These are phyloP conservation scores for Chrysanthemum lavandulifolium DNA, from an alignment of 129 eudicot genomes.

Conservation along the genomic window DNA sequence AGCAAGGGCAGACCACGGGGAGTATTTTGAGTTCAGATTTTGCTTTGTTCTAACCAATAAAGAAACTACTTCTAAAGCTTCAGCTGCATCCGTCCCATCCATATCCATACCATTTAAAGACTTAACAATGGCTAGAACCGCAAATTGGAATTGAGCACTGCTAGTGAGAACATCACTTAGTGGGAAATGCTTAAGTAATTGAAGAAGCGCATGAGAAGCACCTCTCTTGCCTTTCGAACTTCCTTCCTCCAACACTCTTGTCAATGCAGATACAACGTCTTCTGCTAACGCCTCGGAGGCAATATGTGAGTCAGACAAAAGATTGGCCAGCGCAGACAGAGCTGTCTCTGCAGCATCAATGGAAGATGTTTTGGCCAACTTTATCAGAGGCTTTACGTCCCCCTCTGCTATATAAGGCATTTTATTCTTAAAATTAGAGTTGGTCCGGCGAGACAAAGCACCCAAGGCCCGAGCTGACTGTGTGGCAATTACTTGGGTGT, in stretches of 20 bases:
- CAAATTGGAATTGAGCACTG: constrained; percentile 46
- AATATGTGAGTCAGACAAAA: constrained; percentile 56
- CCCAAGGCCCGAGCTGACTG: constrained; percentile 75
- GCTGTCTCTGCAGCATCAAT: constrained; percentile 82
- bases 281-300: constrained; percentile 81
- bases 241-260: constrained; percentile 62
- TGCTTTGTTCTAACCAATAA: constrained; percentile 53
- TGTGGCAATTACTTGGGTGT: constrained; percentile 64
- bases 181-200: constrained; percentile 59
- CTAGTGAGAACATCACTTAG: constrained; percentile 58
- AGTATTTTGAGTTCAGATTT: constrained; percentile 33
- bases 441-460: constrained; percentile 59
- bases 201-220: constrained; percentile 72
- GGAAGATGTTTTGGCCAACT: constrained; percentile 76
- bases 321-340: constrained; percentile 72
- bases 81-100: constrained; percentile 47
- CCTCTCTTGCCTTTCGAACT: constrained; percentile 67
- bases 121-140: constrained; percentile 53
- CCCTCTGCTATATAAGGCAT: constrained; percentile 65
- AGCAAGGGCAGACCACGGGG: constrained; percentile 49
- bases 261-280: constrained; percentile 79
- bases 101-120: constrained; percentile 50
- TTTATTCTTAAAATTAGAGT: constrained; percentile 40
- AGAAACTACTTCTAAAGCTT: constrained; percentile 64
- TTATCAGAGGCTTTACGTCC: constrained; percentile 66